These are phyloP conservation scores for Sclerotinia subarctica DNA, from an alignment of 2,329 filamentous ascomycete genomes.

Conservation along the genomic window DNA sequence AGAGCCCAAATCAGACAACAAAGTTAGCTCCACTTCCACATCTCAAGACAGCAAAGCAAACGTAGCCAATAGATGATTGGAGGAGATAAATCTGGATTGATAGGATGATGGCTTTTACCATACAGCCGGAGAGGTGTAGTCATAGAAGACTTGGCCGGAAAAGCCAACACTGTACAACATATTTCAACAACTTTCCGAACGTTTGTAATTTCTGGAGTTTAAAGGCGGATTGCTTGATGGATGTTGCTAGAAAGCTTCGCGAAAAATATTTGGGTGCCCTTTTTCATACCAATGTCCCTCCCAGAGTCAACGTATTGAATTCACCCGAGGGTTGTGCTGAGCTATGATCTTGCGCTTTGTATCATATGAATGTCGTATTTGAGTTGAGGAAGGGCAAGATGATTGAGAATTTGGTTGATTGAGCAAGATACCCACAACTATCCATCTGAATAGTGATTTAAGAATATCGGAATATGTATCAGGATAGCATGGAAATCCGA, in stretches of 20 bases:
- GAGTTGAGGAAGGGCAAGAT: background rate
- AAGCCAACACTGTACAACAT: background rate
- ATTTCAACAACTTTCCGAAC: background rate
- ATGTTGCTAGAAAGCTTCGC: background rate
- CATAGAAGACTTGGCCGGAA: background rate
- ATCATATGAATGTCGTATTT: background rate
- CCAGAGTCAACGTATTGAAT: background rate
- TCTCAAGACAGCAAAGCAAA: conserved; percentile 27
- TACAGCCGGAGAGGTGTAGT: background rate
- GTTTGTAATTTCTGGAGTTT: conserved; percentile 13
- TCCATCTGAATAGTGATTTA: background rate
- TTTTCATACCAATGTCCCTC: background rate
- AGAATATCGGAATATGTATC: background rate
- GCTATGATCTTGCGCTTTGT: background rate
- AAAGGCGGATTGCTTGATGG: background rate
- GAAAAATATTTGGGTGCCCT: background rate
- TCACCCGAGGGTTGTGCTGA: background rate
- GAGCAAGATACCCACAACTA: background rate
- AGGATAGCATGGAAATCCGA: background rate
- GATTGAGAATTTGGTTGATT: background rate
- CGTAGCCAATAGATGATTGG: conserved; percentile 25
- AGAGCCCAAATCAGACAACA: conserved; percentile 35
- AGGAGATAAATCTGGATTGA: background rate
- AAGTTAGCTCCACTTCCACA: conserved; percentile 23
- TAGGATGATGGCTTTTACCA: background rate